Base-by-base conservation (phyloP, 768 basidiomycete genomes). In the Psilocybe tampanensis region DNA sequence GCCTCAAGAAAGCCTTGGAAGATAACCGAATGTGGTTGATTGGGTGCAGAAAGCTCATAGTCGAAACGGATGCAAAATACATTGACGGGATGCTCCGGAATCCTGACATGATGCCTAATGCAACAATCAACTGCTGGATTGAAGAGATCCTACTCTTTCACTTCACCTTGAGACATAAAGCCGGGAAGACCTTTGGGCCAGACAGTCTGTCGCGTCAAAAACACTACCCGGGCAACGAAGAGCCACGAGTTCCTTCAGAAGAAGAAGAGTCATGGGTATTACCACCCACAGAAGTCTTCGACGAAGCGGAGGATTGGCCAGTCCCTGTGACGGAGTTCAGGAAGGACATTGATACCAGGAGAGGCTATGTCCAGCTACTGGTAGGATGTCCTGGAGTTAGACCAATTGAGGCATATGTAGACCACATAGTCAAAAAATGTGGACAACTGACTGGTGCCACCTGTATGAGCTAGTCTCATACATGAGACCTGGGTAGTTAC, bases 1-100 rank as follows among this genome's bases (percentile, higher is more conserved):
- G 79, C 0, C 44, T 79, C 0, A 74, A 63, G 22, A 57, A 60
- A 12, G 69, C 66, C 0, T 32, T 75, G 0, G 51, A 63, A 12
- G n/a, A n/a, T n/a, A n/a, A n/a, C n/a, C n/a, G n/a, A n/a, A n/a
- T n/a, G n/a, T n/a, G n/a, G n/a, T n/a, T 71, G 3, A 56, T 66
- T 2, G 68, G 69, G 0, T 55, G 59, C 1, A 51, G 67, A 3
- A 71, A 74, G 12, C 60, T 81, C 0, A 55, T 69, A 1, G 63
- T 74, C 0, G 70, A 76, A 50, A 68, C 67, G 0, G 73, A 76
- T 55, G 71, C 70, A 0, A 50, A 60, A 4, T 80, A 75, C 26
- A 52, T 75, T 7, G 64, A 65, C 19, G 71, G 70, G 2, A 76
- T 74, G 70, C 39, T 73, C 18, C 60, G 65, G 0, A 67, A 75